A percentile compares a stretch with the other conserved stretches of the same genome.
Evolutionary conservation across 2,329 filamentous ascomycete genomes (phyloP).

Genomic region (Zymoseptoria passerinii): DNA sequence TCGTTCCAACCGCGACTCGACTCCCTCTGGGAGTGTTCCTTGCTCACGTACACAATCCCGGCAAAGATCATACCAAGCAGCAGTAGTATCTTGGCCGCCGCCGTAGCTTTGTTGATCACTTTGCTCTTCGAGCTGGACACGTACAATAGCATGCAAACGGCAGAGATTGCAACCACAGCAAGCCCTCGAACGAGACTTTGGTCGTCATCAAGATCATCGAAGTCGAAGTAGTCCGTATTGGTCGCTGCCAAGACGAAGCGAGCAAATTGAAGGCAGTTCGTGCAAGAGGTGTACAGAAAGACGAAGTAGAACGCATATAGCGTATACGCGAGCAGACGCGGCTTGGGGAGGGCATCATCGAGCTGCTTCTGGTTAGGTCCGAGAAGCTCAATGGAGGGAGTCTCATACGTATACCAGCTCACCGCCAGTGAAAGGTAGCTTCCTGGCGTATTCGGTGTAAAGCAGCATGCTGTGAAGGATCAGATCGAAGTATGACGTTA

Average conservation of each 20-base stretch:
- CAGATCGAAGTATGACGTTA: too few species aligned
- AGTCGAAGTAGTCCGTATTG: background rate
- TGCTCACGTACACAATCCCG: slow-evolving; percentile 1
- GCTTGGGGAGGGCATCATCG: too few species aligned
- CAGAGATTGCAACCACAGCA: slow-evolving; percentile 1
- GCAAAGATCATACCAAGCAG: slow-evolving; percentile 4
- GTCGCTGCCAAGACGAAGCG: slow-evolving; percentile 7
- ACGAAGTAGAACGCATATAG: slow-evolving; percentile 12
- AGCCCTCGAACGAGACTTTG: slow-evolving; percentile 4
- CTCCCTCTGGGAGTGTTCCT: background rate
- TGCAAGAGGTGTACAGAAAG: slow-evolving; percentile 5
- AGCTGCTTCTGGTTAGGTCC: too few species aligned
- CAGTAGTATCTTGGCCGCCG: slow-evolving; percentile 7
- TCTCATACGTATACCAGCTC: too few species aligned
- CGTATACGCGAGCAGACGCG: background rate
- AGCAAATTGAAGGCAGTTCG: slow-evolving; percentile 8
- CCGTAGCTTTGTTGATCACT: slow-evolving; percentile 6
- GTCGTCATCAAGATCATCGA: background rate
- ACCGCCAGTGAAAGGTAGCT: too few species aligned
- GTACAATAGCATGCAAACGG: slow-evolving; percentile 5
- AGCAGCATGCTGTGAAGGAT: too few species aligned
- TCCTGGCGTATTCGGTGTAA: too few species aligned
- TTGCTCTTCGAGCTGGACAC: slow-evolving; percentile 3
- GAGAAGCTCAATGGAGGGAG: too few species aligned
- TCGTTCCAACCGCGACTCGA: too few species aligned